Conservation (phyloP, 176 grass and related monocot genomes). For the Oryza glumipatula region DNA sequence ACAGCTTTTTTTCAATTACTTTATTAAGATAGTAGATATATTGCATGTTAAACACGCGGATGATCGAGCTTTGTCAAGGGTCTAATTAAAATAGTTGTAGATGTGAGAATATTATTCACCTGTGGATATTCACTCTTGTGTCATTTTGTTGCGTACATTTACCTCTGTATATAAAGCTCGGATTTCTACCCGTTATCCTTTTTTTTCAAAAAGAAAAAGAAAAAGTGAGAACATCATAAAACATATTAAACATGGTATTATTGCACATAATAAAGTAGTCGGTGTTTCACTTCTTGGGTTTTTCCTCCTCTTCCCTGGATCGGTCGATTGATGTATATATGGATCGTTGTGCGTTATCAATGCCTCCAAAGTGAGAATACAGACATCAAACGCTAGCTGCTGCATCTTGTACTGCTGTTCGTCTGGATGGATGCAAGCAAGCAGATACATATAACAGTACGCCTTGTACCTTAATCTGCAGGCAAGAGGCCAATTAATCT, state of each 20-base stretch:
- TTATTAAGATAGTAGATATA: no score
- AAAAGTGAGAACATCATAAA: neutral
- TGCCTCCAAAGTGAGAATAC: constrained; percentile 44
- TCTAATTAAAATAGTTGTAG: no score
- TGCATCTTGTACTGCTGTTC: constrained; percentile 31
- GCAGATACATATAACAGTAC: neutral
- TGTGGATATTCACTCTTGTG: no score
- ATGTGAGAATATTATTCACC: no score
- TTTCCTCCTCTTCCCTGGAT: constrained; percentile 15
- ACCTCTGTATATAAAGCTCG: no score
- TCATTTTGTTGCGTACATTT: no score
- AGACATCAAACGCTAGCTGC: neutral
- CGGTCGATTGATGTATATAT: neutral
- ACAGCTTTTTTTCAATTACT: no score
- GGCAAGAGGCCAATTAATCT: constrained; percentile 27
- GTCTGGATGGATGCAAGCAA: constrained; percentile 29
- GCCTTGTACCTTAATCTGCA: neutral
- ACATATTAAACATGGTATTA: neutral
- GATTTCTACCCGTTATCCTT: no score
- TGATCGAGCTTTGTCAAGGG: no score
- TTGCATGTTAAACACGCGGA: no score
- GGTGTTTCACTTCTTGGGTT: neutral
- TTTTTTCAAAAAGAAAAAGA: no score
- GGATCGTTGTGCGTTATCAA: neutral
- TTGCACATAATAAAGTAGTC: neutral